Percentiles rank a stretch among this genome's conserved stretches.
phyloP scores from a whole-genome alignment of 495 filamentous ascomycete species.

The Staphylotrichum tortipilum region DNA sequence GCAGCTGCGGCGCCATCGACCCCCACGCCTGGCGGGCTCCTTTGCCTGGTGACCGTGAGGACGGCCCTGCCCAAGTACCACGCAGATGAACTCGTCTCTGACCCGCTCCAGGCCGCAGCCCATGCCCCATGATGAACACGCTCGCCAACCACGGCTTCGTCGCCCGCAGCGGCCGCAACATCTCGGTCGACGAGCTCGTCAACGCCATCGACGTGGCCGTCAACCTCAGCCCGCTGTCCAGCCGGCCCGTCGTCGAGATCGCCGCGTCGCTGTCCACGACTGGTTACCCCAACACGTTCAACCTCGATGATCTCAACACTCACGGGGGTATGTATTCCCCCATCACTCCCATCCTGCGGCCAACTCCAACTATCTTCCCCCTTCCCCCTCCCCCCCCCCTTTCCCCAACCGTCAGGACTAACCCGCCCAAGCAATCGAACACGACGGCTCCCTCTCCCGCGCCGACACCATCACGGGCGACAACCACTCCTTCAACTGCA shows the following conservation, averaged over 20 bases:
- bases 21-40: no score
- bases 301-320: background rate
- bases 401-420: no score
- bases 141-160: slow-evolving; percentile 3
- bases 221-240: no score
- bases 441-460: background rate
- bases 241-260: no score
- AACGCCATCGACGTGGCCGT: background rate
- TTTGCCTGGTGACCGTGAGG: no score
- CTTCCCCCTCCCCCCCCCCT: no score
- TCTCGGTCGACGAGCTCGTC: background rate
- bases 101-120: background rate
- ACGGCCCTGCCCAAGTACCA: background rate
- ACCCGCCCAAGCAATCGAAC: background rate
- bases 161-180: background rate
- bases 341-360: no score
- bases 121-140: slow-evolving; percentile 3
- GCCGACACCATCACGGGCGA: background rate
- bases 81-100: no score
- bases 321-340: background rate
- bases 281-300: background rate
- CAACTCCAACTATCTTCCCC: no score
- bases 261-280: no score
- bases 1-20: no score
- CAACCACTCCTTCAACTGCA: background rate